phyloP scores from a whole-genome alignment of 495 filamentous ascomycete species.

The Xylaria flabelliformis region DNA sequence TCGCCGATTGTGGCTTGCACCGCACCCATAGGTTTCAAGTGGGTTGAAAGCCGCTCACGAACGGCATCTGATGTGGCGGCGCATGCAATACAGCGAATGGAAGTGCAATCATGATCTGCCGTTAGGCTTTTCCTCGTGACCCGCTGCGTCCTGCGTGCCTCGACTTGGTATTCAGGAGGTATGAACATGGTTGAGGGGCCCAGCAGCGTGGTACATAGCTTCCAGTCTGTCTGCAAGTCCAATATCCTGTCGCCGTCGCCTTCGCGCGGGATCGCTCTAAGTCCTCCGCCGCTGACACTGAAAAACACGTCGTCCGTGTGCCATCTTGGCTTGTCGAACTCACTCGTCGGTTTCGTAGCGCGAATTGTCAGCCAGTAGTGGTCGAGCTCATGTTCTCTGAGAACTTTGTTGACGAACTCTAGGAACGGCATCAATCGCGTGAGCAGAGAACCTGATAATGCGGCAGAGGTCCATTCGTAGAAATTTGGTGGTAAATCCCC shows the following conservation, averaged over 20 bases:
- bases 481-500: slow-evolving; percentile 34
- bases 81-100: slow-evolving; percentile 41
- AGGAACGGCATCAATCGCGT: slow-evolving; percentile 38
- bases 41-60: slow-evolving; percentile 29
- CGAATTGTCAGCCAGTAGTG: slow-evolving; percentile 48
- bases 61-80: slow-evolving; percentile 39
- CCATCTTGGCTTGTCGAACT: slow-evolving; percentile 44
- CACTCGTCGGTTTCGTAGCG: slow-evolving; percentile 39
- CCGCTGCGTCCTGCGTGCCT: slow-evolving; percentile 30
- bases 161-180: slow-evolving; percentile 30
- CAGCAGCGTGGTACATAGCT: slow-evolving; percentile 44
- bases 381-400: slow-evolving; percentile 32
- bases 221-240: slow-evolving; percentile 42
- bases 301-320: slow-evolving; percentile 48
- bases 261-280: slow-evolving; percentile 22
- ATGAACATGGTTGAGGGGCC: slow-evolving; percentile 44
- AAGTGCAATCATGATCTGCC: slow-evolving; percentile 37
- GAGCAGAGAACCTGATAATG: slow-evolving; percentile 30
- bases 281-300: slow-evolving; percentile 22
- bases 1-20: slow-evolving; percentile 30
- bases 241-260: slow-evolving; percentile 5
- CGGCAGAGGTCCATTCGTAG: slow-evolving; percentile 35
- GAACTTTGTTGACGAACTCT: slow-evolving; percentile 34
- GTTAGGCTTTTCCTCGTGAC: slow-evolving; percentile 27
- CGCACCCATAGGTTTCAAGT: slow-evolving; percentile 27